Conservation (phyloP, 1,139 yeast genomes). For the Meyerozyma smithsonii region DNA sequence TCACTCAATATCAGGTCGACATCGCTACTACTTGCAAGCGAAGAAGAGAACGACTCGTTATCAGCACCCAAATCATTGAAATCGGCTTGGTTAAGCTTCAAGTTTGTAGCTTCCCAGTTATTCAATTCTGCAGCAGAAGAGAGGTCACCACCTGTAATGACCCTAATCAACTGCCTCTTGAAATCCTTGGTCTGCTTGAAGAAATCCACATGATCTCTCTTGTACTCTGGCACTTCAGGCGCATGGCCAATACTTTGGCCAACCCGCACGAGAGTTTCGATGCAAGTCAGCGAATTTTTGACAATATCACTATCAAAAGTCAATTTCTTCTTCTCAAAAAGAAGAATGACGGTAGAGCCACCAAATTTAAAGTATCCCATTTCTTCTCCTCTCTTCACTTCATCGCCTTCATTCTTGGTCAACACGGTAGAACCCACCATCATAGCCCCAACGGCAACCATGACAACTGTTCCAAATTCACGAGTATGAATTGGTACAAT, state of each 20-base stretch:
- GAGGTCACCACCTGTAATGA: conserved; percentile 54
- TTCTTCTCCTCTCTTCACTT: conserved; percentile 68
- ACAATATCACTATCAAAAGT: conserved; percentile 70
- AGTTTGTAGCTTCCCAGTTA: conserved; percentile 31
- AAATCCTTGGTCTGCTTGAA: conserved; percentile 44
- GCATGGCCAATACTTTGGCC: conserved; percentile 91
- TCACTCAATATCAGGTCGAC: not conserved
- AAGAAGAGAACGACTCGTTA: not conserved
- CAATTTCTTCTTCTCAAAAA: conserved; percentile 35
- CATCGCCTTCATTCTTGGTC: conserved; percentile 59
- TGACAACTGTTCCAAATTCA: conserved; percentile 69
- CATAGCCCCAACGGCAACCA: conserved; percentile 94
- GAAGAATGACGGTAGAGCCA: conserved; percentile 76
- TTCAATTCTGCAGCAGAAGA: conserved; percentile 25
- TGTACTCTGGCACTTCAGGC: conserved; percentile 43
- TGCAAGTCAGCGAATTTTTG: conserved; percentile 59
- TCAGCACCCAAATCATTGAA: not conserved
- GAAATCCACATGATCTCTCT: conserved; percentile 45
- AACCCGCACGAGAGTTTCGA: conserved; percentile 81
- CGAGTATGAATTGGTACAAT: conserved; percentile 71
- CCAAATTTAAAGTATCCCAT: conserved; percentile 95
- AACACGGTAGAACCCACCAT: conserved; percentile 92
- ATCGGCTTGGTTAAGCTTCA: not conserved
- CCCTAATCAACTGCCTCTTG: conserved; percentile 53
- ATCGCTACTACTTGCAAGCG: not conserved